A percentile compares a stretch with the other conserved stretches of the same genome.
These are phyloP conservation scores for Carex pumila DNA, from an alignment of 176 grass and related monocot species.

Conservation along the genomic window DNA sequence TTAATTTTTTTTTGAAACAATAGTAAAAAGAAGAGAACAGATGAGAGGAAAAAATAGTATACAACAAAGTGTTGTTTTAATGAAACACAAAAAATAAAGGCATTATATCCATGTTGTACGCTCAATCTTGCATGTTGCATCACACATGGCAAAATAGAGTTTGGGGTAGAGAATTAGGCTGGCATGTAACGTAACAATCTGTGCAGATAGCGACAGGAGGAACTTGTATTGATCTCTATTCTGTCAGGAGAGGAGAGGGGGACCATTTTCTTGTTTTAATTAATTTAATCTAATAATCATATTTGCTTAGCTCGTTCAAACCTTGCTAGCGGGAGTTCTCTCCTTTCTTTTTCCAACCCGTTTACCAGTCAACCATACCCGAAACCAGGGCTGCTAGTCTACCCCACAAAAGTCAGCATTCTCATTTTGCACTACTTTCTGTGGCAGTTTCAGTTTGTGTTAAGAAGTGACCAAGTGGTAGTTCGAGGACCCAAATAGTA, in stretches of 20 bases:
- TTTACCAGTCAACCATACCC: neutral
- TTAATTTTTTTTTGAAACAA: neutral
- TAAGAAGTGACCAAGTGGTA: neutral
- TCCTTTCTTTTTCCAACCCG: neutral
- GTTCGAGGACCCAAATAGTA: neutral
- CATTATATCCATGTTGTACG: no score
- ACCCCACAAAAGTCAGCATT: neutral
- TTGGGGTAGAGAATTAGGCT: neutral
- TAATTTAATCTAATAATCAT: neutral
- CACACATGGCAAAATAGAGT: neutral
- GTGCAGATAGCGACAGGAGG: slow-evolving; percentile 1
- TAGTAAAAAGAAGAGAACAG: neutral
- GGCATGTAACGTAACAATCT: slow-evolving; percentile 3
- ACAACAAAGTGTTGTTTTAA: neutral
- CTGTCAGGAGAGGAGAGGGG: neutral
- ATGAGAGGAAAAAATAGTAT: neutral
- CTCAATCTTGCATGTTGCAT: neutral
- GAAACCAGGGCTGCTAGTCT: neutral
- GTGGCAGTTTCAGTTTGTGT: neutral
- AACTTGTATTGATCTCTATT: neutral
- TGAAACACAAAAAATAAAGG: neutral
- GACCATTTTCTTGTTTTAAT: neutral
- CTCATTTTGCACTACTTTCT: neutral
- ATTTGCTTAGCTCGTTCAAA: slow-evolving; percentile 15
- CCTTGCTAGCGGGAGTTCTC: neutral